phyloP scores from a whole-genome alignment of 805 yeast genomes.

The Blastobotrys attinorum region DNA sequence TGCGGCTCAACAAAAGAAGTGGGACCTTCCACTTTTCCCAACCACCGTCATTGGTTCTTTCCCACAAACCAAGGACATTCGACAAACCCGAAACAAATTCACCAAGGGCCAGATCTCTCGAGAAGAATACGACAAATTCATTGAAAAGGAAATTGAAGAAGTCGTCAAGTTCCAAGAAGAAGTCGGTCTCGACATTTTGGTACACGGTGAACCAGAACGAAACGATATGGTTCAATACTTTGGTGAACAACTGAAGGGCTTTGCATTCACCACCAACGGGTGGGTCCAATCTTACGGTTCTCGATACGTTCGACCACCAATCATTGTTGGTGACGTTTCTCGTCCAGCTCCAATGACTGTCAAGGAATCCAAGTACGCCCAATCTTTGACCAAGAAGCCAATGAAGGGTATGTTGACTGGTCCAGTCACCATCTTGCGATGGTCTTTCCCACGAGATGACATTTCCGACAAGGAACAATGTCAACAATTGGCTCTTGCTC shows the following conservation, averaged over 20 bases:
- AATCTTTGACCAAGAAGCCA: constrained; percentile 89
- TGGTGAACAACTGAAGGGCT: constrained; percentile 98
- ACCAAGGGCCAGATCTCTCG: constrained; percentile 93
- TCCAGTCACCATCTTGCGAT: constrained; percentile 98
- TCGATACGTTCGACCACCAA: constrained; percentile 99
- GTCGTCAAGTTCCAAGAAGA: constrained; percentile 99
- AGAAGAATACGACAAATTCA: constrained; percentile 93
- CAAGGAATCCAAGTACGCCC: constrained; percentile 98
- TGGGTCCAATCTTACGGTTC: constrained; percentile 99
- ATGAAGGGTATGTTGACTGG: constrained; percentile 99
- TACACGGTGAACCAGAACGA: constrained; percentile 99
- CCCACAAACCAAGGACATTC: constrained; percentile 99
- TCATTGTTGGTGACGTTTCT: constrained; percentile 97
- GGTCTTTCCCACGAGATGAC: constrained; percentile 99
- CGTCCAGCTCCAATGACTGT: constrained; percentile 99
- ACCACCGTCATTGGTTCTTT: constrained; percentile 99
- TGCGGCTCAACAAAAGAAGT: constrained; percentile 79
- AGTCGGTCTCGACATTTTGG: constrained; percentile 94
- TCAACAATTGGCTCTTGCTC: constrained; percentile 92
- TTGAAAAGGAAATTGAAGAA: constrained; percentile 90
- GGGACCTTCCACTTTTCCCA: constrained; percentile 97
- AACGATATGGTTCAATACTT: constrained; percentile 99
- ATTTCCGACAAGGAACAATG: constrained; percentile 90
- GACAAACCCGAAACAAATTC: constrained; percentile 97
- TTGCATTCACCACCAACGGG: constrained; percentile 97